Percentiles rank a stretch among this genome's conserved stretches.
phyloP scores from a whole-genome alignment of 768 basidiomycete genomes.

The Calvatia gigantea region DNA sequence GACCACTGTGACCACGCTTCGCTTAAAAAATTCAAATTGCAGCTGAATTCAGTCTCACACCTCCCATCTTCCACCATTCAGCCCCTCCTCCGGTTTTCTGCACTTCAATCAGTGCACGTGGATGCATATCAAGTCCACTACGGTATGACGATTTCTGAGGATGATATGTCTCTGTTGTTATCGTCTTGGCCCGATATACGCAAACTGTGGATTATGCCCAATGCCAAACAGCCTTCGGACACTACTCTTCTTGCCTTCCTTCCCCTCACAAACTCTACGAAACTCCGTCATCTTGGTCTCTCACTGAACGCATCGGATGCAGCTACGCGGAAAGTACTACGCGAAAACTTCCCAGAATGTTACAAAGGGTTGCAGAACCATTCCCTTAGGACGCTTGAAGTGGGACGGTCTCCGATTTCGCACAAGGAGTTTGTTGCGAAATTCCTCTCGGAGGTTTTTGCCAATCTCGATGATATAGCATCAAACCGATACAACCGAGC shows the following conservation, averaged over 20 bases:
- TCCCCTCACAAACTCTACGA: not conserved
- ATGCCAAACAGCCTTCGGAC: not conserved
- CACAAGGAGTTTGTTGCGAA: not conserved
- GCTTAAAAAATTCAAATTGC: not conserved
- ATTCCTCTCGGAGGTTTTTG: not conserved
- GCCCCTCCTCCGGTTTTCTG: not conserved
- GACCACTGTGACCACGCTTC: not conserved
- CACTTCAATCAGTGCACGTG: not conserved
- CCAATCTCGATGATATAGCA: not conserved
- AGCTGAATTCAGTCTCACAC: not conserved
- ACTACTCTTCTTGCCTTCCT: not conserved
- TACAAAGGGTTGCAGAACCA: not conserved
- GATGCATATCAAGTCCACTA: not conserved
- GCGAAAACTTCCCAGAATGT: not conserved
- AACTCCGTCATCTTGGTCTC: not conserved
- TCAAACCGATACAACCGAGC: too few relatives aligned
- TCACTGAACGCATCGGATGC: not conserved
- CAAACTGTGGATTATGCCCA: not conserved
- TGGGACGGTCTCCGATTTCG: not conserved
- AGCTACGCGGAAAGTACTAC: not conserved
- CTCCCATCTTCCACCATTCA: not conserved
- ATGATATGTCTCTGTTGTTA: not conserved
- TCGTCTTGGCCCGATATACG: not conserved
- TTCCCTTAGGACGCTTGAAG: not conserved
- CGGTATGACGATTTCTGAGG: not conserved